Evolutionary conservation across 2,329 filamentous ascomycete genomes (phyloP), one percentile per base, ranked within the genome.

Genomic region (Beauveria sp.): DNA sequence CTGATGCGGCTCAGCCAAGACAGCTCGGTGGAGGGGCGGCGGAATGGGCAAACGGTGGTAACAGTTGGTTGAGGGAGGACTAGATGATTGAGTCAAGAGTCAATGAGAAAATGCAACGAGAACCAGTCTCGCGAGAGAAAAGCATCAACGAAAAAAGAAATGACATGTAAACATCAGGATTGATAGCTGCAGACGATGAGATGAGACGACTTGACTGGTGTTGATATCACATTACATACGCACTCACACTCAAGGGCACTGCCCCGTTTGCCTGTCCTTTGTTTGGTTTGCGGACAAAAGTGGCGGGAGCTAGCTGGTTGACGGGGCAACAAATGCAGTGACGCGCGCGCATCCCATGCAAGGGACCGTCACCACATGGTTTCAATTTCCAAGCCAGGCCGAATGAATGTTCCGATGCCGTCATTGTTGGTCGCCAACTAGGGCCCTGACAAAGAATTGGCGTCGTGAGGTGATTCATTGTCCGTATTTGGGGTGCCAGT

Each of bases 1-100:
- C 40, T 63, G 54, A 20, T 48, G 24, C 28, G 31, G 57, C 54
- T 57, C 43, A 10, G 14, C 46, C 57, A 61, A 63, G 62, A 63
- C 58, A 52, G 51, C 18, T 45, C n/a, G 24, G 26, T 56, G 60
- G 60, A 56, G 52, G 59, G 51, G 60, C 16, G 8, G 22, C 40
- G 60, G 50, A 55, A 61, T 61, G 59, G 22, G 42, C 58, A 28
- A 52, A 60, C 34, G 34, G 12, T 12, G 10, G 38, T 20, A 28
- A 40, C 14, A 6, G 34, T 38, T 38, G 34, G 46, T 28, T 18
- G 46, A 46, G 20, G 42, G 43, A 34, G 18, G 28, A 46, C 24
- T 42, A 48, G 8, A 45, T 6, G 24, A 14, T 51, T 18, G 2
- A 48, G 12, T 42, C n/a, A 24, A 26, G 2, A 48, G 18, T 42